A percentile compares a stretch with the other conserved stretches of the same genome.
Evolutionary conservation across 2,329 filamentous ascomycete genomes (phyloP).

Genomic region (Aureobasidium sp.): DNA sequence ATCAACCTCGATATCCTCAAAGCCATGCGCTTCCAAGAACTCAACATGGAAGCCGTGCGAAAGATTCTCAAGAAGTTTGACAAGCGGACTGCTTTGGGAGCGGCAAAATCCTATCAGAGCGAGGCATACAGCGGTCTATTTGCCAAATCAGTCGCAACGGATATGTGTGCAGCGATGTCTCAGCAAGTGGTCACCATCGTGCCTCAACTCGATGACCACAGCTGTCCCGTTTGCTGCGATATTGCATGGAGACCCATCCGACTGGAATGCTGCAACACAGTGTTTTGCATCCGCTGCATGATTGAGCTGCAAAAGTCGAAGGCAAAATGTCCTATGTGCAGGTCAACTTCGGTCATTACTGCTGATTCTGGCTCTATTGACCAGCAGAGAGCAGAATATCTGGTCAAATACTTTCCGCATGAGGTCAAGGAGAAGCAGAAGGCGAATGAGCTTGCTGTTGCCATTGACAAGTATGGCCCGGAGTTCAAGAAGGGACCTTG

Average conservation of each 20-base stretch:
- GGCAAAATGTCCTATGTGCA: conserved; percentile 65
- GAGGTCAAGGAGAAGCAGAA: conserved; percentile 52
- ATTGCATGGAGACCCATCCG: conserved; percentile 74
- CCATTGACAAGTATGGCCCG: conserved; percentile 36
- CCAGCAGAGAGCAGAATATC: conserved; percentile 54
- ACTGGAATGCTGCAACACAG: conserved; percentile 58
- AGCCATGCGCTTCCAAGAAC: conserved; percentile 73
- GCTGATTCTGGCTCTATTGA: conserved; percentile 67
- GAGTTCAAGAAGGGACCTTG: conserved; percentile 25
- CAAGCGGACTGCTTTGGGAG: conserved; percentile 69
- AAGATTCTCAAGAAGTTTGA: conserved; percentile 94
- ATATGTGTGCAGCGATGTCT: conserved; percentile 66
- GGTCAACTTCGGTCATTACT: conserved; percentile 61
- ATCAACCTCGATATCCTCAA: conserved; percentile 71
- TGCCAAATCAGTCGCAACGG: conserved; percentile 60
- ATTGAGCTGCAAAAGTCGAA: conserved; percentile 68
- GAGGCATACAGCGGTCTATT: conserved; percentile 48
- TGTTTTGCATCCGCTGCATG: conserved; percentile 78
- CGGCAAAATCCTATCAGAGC: conserved; percentile 43
- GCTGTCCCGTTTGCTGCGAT: conserved; percentile 70
- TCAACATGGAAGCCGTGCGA: conserved; percentile 65
- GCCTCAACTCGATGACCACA: conserved; percentile 73
- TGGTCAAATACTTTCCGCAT: conserved; percentile 70
- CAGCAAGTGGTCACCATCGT: conserved; percentile 63
- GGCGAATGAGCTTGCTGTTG: conserved; percentile 67